A percentile compares a stretch with the other conserved stretches of the same genome.
phyloP scores from a whole-genome alignment of 164 flowering plant genomes.

The Vitis cinerea region DNA sequence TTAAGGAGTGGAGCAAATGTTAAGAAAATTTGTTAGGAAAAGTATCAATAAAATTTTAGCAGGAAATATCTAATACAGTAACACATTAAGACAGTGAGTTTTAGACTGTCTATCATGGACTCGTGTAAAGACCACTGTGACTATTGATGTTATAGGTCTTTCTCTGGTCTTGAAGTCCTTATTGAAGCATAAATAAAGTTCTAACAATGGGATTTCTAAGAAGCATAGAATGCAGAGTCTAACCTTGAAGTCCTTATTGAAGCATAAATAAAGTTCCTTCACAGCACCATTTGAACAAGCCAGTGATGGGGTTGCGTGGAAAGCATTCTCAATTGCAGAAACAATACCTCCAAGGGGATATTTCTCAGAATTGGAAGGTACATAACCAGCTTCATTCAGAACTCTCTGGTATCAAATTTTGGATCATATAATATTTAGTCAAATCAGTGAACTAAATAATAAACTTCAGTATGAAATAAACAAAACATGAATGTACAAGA shows the following conservation, averaged over 20 bases:
- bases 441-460: not conserved
- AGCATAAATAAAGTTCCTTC: slow-evolving; percentile 75
- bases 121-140: too few relatives aligned
- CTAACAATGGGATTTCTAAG: slow-evolving; percentile 9
- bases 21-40: too few relatives aligned
- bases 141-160: too few relatives aligned
- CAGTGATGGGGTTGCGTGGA: slow-evolving; percentile 60
- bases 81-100: too few relatives aligned
- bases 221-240: slow-evolving; percentile 1
- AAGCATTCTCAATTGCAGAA: slow-evolving; percentile 74
- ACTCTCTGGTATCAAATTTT: slow-evolving; percentile 43
- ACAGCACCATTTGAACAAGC: slow-evolving; percentile 65
- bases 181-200: slow-evolving; percentile 74
- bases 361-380: slow-evolving; percentile 63
- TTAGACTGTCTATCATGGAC: too few relatives aligned
- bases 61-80: too few relatives aligned
- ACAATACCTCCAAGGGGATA: slow-evolving; percentile 79
- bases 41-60: too few relatives aligned
- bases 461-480: not conserved
- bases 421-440: not conserved
- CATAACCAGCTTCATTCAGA: slow-evolving; percentile 71
- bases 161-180: slow-evolving; percentile 52
- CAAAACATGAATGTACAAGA: too few relatives aligned
- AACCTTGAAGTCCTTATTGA: slow-evolving; percentile 84
- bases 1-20: too few relatives aligned